phyloP scores from a whole-genome alignment of 2,329 filamentous ascomycete species.

The Diaporthe destruens region DNA sequence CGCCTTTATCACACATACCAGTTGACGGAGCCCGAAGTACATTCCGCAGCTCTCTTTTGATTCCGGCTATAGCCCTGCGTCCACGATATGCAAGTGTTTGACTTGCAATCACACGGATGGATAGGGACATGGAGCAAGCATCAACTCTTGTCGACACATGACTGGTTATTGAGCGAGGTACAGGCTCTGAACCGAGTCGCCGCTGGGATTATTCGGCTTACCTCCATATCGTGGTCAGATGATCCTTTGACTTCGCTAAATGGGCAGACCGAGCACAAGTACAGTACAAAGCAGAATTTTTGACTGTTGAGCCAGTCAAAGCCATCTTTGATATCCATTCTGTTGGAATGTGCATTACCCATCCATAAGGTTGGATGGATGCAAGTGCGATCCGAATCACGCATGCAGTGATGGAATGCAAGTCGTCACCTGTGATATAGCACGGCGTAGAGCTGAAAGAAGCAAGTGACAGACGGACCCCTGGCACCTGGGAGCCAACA shows the following conservation, averaged over 20 bases:
- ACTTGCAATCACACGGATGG: no score
- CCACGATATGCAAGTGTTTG: neutral
- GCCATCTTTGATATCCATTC: no score
- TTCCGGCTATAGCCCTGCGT: neutral
- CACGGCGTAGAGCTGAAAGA: neutral
- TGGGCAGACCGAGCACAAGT: neutral
- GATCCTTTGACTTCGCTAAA: neutral
- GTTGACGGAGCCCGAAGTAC: neutral
- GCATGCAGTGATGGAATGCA: constrained; percentile 16
- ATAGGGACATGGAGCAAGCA: neutral
- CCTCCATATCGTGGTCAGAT: neutral
- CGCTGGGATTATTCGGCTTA: no score
- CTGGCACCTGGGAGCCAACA: neutral
- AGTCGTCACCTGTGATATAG: constrained; percentile 21
- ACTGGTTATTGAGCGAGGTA: neutral
- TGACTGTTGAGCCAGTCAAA: neutral
- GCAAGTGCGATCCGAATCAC: neutral
- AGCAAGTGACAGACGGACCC: constrained; percentile 3
- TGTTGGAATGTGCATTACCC: neutral
- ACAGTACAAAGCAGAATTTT: neutral
- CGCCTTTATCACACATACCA: neutral
- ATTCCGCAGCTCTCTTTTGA: neutral
- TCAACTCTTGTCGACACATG: no score
- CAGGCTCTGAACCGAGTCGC: no score
- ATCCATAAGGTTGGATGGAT: neutral